Evolutionary conservation across 495 filamentous ascomycete genomes (phyloP), one percentile per base, ranked within the genome.

Genomic region (Hypoxylon rickii): DNA sequence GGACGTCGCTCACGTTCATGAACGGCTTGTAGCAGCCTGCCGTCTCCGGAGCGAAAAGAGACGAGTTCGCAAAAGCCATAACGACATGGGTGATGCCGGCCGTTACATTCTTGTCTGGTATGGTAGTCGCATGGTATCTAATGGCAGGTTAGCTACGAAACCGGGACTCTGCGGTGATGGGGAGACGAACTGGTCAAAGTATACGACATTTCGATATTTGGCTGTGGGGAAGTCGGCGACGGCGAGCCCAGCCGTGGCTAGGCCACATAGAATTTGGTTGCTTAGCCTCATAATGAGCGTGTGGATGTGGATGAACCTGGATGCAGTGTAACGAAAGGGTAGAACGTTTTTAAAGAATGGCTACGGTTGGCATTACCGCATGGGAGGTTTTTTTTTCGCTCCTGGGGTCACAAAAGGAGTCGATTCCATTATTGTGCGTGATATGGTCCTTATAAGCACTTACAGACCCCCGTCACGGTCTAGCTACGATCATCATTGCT

Each of bases 11-110:
- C 7, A 81, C 64, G 3, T 74, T 52, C 65, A 79, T 79, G 51
- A 83, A 85, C 1, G 75, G 74, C 6, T 75, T 72, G 57, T 69
- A 75, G 38, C 69, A 73, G 1, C 69, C 67, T 6, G 64, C 57
- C 1, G 76, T 66, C 8, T 76, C 69, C 29, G 73, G 66, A 2
- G 69, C 79, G 70, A 87, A 86, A 8, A 73, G 58, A 5, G 70
- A 73, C 0, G 81, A 76, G 16, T 68, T 69, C 1, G 82, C 81
- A 44, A 85, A 85, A 6, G 75, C 79, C 65, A 84, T 81, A 55
- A 81, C 76, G 0, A 82, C 82, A 65, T 85, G 77, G 3, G 75
- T 78, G 22, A 79, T 63, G 17, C 70, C 70, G 8, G 63, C 58
- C 2, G 68, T 70, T n/a, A 65, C 48, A 2, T 53, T 57, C 26